Conservation (phyloP, 768 basidiomycete genomes). For the Pisolithus microcarpus region DNA sequence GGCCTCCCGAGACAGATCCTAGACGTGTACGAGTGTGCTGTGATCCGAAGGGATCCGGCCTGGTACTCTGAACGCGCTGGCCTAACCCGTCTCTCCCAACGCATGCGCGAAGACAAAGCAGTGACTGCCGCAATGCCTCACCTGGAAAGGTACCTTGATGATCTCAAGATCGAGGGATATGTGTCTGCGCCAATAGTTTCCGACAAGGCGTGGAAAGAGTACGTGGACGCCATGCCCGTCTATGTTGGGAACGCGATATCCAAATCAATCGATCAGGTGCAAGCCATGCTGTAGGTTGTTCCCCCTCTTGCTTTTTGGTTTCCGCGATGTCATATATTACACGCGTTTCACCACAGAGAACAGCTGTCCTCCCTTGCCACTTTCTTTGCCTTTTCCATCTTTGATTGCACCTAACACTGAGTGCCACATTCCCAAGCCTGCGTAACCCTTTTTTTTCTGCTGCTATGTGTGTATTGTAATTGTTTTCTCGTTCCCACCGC, state of each 20-base stretch:
- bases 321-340: not conserved
- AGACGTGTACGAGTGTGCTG: constrained; percentile 48
- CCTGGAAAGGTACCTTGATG: constrained; percentile 34
- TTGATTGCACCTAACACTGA: not conserved
- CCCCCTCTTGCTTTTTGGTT: not conserved
- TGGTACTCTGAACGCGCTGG: constrained; percentile 57
- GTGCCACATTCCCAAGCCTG: not conserved
- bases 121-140: constrained; percentile 38
- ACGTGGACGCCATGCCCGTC: constrained; percentile 33
- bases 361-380: not conserved
- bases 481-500: no score
- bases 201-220: constrained; percentile 43
- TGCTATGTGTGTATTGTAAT: no score
- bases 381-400: not conserved
- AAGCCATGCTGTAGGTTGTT: constrained; percentile 36
- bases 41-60: constrained; percentile 47
- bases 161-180: constrained; percentile 42
- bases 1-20: constrained; percentile 43
- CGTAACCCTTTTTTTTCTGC: not conserved
- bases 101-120: constrained; percentile 40
- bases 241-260: constrained; percentile 38
- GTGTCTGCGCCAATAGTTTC: constrained; percentile 49
- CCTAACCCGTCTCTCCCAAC: constrained; percentile 42
- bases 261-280: constrained; percentile 29
- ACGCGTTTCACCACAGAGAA: not conserved